These are phyloP conservation scores for Colletotrichum nymphaeae DNA, from an alignment of 2,329 filamentous ascomycete species.

Conservation along the genomic window DNA sequence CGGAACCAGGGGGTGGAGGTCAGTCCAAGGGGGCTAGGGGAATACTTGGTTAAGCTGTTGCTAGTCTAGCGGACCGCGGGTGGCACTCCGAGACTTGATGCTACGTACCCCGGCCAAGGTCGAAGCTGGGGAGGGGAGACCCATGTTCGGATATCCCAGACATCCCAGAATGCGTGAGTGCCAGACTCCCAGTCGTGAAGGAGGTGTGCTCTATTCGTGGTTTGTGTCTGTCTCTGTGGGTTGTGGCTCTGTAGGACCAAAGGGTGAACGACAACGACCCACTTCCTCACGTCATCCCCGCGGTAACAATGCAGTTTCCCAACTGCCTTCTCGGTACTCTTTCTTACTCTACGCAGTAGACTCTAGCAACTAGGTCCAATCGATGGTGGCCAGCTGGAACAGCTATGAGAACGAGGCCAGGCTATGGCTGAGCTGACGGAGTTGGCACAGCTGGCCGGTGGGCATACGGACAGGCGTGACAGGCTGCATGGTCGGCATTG, in stretches of 20 bases:
- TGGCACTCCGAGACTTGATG: conserved; percentile 31
- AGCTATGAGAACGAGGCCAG: not conserved
- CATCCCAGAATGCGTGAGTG: not conserved
- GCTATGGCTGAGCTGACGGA: not conserved
- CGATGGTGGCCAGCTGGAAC: not conserved
- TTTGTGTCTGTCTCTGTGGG: no score
- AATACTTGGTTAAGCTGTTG: not conserved
- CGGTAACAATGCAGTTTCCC: conserved; percentile 15
- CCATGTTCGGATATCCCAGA: conserved; percentile 1
- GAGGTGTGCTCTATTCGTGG: no score
- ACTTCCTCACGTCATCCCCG: conserved; percentile 31
- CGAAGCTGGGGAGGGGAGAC: not conserved
- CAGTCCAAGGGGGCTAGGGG: not conserved
- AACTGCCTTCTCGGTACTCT: not conserved
- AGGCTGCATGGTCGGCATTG: not conserved
- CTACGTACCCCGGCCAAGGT: not conserved
- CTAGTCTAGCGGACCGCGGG: conserved; percentile 26
- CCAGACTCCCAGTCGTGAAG: no score
- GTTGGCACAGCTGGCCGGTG: no score
- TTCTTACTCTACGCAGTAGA: no score
- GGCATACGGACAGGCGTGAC: no score
- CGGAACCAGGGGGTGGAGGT: not conserved
- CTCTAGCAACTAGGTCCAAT: not conserved
- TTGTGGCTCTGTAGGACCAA: conserved; percentile 1
- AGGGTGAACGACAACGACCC: conserved; percentile 17